phyloP scores from a whole-genome alignment of 2,329 filamentous ascomycete genomes.

The Colletotrichum chrysophilum region DNA sequence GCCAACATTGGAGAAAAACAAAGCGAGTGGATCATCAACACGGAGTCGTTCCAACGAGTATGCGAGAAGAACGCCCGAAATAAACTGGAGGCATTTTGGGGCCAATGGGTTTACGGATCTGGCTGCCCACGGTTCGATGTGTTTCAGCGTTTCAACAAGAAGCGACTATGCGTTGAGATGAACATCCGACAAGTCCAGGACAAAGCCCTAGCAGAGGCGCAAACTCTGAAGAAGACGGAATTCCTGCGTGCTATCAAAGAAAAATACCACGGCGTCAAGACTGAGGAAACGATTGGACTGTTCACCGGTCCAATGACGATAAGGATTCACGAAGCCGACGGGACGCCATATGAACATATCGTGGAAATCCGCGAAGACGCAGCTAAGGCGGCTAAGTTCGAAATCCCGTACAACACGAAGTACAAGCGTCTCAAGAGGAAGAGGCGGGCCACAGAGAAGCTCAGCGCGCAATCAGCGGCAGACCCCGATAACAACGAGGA shows the following conservation, averaged over 20 bases:
- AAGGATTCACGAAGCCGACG: conserved; percentile 95
- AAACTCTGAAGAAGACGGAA: conserved; percentile 57
- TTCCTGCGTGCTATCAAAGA: conserved; percentile 90
- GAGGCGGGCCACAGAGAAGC: conserved; percentile 52
- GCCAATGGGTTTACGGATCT: conserved; percentile 87
- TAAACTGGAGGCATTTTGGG: conserved; percentile 88
- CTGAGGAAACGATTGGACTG: conserved; percentile 73
- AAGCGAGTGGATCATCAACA: conserved; percentile 75
- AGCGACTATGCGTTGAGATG: conserved; percentile 93
- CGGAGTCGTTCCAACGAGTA: conserved; percentile 77
- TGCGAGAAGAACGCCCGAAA: conserved; percentile 91
- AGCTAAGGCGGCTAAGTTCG: conserved; percentile 77
- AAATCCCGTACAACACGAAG: conserved; percentile 98
- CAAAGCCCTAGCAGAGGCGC: conserved; percentile 31
- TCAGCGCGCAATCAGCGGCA: conserved; percentile 62
- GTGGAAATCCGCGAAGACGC: conserved; percentile 90
- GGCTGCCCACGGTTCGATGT: conserved; percentile 90
- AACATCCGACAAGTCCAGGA: conserved; percentile 79
- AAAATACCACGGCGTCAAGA: conserved; percentile 70
- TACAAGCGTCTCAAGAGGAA: conserved; percentile 93
- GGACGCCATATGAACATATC: conserved; percentile 97
- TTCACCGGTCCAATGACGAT: conserved; percentile 98
- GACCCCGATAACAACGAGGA: conserved; percentile 72
- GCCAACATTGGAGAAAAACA: conserved; percentile 70
- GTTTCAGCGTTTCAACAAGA: conserved; percentile 94